phyloP scores from a whole-genome alignment of 352 stramenopile species.

The Globisporangium nagaii region DNA sequence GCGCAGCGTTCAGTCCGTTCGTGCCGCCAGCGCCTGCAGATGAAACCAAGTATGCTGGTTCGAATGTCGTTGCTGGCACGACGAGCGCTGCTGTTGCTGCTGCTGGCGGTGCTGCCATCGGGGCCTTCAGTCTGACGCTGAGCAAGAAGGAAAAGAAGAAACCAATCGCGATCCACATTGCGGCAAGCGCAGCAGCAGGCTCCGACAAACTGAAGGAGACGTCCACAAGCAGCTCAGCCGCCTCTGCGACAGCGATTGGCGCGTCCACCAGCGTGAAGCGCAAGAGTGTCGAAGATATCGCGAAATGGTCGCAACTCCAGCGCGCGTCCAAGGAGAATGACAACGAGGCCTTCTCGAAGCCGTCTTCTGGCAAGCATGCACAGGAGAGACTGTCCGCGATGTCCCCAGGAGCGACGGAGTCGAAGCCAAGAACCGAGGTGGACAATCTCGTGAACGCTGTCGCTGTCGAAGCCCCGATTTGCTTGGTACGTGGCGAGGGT shows the following conservation, averaged over 20 bases:
- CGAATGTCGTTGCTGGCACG: background rate
- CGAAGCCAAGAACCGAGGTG: slow-evolving; percentile 16
- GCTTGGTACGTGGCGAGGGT: slow-evolving; percentile 41
- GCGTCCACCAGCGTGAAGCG: slow-evolving; percentile 41
- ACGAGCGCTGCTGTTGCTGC: background rate
- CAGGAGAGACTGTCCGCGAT: too few species aligned
- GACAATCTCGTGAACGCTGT: slow-evolving; percentile 33
- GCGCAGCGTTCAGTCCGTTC: slow-evolving; percentile 41
- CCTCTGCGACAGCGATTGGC: slow-evolving; percentile 8
- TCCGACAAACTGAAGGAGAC: slow-evolving; percentile 4
- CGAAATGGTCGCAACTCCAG: slow-evolving; percentile 77
- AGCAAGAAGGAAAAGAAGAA: slow-evolving; percentile 72
- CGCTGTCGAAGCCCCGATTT: slow-evolving; percentile 63
- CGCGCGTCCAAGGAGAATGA: slow-evolving; percentile 19
- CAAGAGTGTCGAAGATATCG: slow-evolving; percentile 75
- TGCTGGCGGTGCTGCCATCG: slow-evolving; percentile 3
- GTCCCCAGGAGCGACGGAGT: too few species aligned
- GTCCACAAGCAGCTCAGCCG: background rate
- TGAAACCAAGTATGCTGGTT: slow-evolving; percentile 21
- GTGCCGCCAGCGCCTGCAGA: slow-evolving; percentile 44
- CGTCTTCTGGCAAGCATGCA: too few species aligned
- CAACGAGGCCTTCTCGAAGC: slow-evolving; percentile 1
- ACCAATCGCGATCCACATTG: slow-evolving; percentile 58
- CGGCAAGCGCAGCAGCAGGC: slow-evolving; percentile 14
- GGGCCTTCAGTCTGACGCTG: slow-evolving; percentile 20